These are phyloP conservation scores for Pythium chondricola DNA, from an alignment of 352 stramenopile species.

Conservation along the genomic window DNA sequence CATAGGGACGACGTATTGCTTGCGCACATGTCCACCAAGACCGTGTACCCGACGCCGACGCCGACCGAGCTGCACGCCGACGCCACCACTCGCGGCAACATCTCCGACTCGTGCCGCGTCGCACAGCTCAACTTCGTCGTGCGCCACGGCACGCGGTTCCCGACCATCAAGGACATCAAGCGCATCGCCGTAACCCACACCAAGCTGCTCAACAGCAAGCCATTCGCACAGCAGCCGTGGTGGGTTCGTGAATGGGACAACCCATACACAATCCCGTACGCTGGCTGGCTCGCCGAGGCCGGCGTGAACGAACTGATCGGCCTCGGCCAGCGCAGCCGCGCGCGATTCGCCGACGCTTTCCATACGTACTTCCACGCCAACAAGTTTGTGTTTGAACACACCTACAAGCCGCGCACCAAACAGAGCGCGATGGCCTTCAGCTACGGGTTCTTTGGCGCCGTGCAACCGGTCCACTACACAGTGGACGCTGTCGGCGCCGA, in stretches of 20 bases:
- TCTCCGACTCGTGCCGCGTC: slow-evolving; percentile 25
- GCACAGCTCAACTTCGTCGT: slow-evolving; percentile 76
- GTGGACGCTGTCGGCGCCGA: slow-evolving; percentile 44
- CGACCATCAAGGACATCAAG: slow-evolving; percentile 72
- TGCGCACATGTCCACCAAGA: slow-evolving; percentile 78
- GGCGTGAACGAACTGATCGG: slow-evolving; percentile 58
- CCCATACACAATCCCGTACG: slow-evolving; percentile 37
- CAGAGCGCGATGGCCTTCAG: slow-evolving; percentile 75
- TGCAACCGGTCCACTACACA: slow-evolving; percentile 55
- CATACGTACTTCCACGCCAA: slow-evolving; percentile 22
- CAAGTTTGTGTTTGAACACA: slow-evolving; percentile 66
- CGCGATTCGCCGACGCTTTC: slow-evolving; percentile 29
- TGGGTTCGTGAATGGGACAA: slow-evolving; percentile 50
- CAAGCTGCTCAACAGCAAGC: slow-evolving; percentile 19
- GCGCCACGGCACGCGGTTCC: slow-evolving; percentile 72
- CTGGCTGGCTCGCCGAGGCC: slow-evolving; percentile 41
- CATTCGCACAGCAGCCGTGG: not conserved
- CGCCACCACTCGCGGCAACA: slow-evolving; percentile 1
- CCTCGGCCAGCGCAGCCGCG: slow-evolving; percentile 46
- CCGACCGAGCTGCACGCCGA: slow-evolving; percentile 1
- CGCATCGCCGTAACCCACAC: slow-evolving; percentile 37
- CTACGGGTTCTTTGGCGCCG: slow-evolving; percentile 59
- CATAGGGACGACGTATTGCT: slow-evolving; percentile 26
- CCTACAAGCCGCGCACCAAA: slow-evolving; percentile 73
- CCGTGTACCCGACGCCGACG: slow-evolving; percentile 39